Evolutionary conservation across 768 basidiomycete genomes (phyloP).

Genomic region (Suillus cothurnatus): DNA sequence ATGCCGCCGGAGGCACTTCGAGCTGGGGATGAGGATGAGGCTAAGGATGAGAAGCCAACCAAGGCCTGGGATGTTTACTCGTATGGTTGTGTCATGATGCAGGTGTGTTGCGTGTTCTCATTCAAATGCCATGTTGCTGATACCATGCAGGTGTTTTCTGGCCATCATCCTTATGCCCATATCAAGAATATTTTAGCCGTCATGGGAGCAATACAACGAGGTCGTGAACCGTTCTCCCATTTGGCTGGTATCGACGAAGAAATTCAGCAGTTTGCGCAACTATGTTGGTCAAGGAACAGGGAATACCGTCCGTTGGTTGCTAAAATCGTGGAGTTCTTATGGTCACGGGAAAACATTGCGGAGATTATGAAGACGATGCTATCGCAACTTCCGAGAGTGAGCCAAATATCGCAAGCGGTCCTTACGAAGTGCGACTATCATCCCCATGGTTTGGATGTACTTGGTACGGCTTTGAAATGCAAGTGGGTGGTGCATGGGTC

Average conservation of each 20-base stretch:
- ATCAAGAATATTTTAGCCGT: accelerated
- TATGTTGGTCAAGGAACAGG: not conserved
- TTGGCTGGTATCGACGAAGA: not conserved
- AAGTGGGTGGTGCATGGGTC: not conserved
- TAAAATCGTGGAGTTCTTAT: not conserved
- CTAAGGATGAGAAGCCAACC: not conserved
- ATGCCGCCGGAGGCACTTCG: not conserved
- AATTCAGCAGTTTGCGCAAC: not conserved
- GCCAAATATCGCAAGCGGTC: not conserved
- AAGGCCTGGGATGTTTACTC: not conserved
- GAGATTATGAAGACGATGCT: not conserved
- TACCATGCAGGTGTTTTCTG: not conserved
- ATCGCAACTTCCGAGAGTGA: not conserved
- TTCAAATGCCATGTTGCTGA: not conserved
- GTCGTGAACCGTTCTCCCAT: not conserved
- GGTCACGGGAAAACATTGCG: not conserved
- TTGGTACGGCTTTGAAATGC: not conserved
- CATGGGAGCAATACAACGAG: not conserved
- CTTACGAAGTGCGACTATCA: not conserved
- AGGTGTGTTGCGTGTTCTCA: not conserved
- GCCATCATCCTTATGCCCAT: not conserved
- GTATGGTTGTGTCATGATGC: not conserved
- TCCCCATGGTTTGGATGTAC: not conserved
- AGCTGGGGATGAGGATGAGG: not conserved
- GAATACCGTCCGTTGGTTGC: not conserved